Evolutionary conservation across 2,329 filamentous ascomycete species (phyloP).

Genomic region (Sporothrix dimorphospora): DNA sequence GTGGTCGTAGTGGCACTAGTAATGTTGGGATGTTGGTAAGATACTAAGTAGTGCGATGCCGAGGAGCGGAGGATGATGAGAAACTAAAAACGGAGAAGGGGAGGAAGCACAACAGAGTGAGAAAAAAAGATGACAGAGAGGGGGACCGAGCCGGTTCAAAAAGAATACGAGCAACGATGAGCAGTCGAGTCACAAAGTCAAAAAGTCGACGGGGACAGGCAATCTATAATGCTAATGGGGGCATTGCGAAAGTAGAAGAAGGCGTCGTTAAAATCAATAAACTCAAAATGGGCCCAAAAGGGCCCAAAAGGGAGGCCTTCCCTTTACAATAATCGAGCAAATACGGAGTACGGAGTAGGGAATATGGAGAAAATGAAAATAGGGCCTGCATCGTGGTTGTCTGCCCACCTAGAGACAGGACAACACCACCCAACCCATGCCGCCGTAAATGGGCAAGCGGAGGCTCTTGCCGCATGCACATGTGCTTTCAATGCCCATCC

Average conservation of each 20-base stretch:
- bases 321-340: not conserved
- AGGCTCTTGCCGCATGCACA: not conserved
- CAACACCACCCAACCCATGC: not conserved
- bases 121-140: not conserved
- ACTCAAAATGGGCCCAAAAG: not conserved
- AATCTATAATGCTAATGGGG: not conserved
- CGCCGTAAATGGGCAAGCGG: not conserved
- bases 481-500: not conserved
- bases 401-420: not conserved
- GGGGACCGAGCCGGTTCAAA: not conserved
- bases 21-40: not conserved
- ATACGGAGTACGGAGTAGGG: not conserved
- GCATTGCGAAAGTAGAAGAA: not conserved
- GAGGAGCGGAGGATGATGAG: conserved; percentile 19
- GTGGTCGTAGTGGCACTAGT: not conserved
- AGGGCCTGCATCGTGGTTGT: not conserved
- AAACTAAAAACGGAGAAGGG: not conserved
- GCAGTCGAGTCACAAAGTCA: not conserved
- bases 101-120: not conserved
- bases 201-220: not conserved
- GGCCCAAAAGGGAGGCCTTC: not conserved
- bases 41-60: not conserved
- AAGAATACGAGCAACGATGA: not conserved
- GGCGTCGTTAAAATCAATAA: not conserved
- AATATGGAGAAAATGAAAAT: not conserved